Evolutionary conservation across 768 basidiomycete species (phyloP), one percentile per base, ranked within the genome.

Genomic region (Grammothele lineata): DNA sequence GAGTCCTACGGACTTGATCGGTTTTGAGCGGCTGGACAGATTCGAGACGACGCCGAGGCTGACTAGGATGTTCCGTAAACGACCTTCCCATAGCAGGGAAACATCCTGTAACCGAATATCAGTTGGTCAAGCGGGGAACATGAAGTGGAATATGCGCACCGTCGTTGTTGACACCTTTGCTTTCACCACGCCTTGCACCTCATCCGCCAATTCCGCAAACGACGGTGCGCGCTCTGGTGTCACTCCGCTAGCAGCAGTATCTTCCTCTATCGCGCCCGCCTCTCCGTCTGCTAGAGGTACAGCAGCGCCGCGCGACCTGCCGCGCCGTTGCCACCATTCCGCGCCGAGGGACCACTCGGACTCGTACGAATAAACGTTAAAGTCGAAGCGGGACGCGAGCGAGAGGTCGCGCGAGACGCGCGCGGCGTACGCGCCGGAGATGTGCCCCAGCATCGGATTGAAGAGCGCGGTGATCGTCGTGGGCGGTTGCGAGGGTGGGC

Each of bases 341-440:
- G 88, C 86, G 3, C 95, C 95, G 70, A 97, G 79, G 9, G 90
- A 86, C 86, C 93, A 87, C 63, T 97, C 94, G 65, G 91, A 93
- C 56, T 95, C 92, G 65, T 92, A 97, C 66, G 90, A 93, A 63
- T 97, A 96, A 22, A 94, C 80, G 60, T 98, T 98, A 69, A 97
- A 92, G 62, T 97, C 92, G 61, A 94, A 98, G 18, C 91, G 81
- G 0, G 91, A 87, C 40, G 89, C 89, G 17, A 98, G 63, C 0
- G 91, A 82, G 34, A 97, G 78, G 62, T 95, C 89, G 11, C 78
- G 78, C 5, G 89, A 88, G 8, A 91, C 84, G 43, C 85, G 87
- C 2, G 94, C 91, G 0, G 92, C 85, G 62, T 97, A 97, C 30
- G 94, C 92, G 6, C 87, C 76, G 2, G 91, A 91, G 38, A 97